Percentiles rank a stretch among this genome's conserved stretches.
These are phyloP conservation scores for Coniochaeta sp. DNA, from an alignment of 2,329 filamentous ascomycete species.

Conservation along the genomic window DNA sequence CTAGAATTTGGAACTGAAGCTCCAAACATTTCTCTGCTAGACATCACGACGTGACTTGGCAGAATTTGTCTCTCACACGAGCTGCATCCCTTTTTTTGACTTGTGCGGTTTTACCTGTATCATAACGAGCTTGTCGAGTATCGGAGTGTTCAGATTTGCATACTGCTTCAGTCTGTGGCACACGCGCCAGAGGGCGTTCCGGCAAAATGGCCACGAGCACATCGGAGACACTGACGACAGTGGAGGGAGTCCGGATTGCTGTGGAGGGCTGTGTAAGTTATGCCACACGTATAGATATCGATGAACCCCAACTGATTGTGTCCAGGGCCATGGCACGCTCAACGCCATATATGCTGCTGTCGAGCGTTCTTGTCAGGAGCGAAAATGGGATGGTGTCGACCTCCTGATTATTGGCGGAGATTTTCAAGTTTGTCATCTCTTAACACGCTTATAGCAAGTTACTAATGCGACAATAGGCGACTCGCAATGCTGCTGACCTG, in stretches of 20 bases:
- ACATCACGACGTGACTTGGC: not conserved
- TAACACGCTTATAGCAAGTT: conserved; percentile 5
- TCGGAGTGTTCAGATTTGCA: not conserved
- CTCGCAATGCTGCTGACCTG: conserved; percentile 82
- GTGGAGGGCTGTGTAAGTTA: conserved; percentile 75
- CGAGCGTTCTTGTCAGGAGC: conserved; percentile 56
- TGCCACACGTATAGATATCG: too few relatives aligned
- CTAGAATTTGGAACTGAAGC: not conserved
- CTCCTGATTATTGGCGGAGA: conserved; percentile 92
- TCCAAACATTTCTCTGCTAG: not conserved
- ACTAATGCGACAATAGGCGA: conserved; percentile 46
- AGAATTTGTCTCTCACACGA: not conserved
- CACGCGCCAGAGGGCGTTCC: not conserved
- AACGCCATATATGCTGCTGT: conserved; percentile 86
- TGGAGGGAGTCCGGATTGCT: conserved; percentile 62
- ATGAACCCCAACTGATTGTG: not conserved
- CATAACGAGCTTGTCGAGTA: not conserved
- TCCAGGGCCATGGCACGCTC: conserved; percentile 81
- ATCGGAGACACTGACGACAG: conserved; percentile 21
- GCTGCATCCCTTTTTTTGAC: not conserved
- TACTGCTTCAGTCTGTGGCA: not conserved
- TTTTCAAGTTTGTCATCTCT: conserved; percentile 61
- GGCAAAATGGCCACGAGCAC: conserved; percentile 11
- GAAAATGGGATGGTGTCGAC: conserved; percentile 77
- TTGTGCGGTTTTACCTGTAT: not conserved